A percentile compares a stretch with the other conserved stretches of the same genome.
Evolutionary conservation across 306 rosid genomes (phyloP).

Genomic region (Dryas drummondii): DNA sequence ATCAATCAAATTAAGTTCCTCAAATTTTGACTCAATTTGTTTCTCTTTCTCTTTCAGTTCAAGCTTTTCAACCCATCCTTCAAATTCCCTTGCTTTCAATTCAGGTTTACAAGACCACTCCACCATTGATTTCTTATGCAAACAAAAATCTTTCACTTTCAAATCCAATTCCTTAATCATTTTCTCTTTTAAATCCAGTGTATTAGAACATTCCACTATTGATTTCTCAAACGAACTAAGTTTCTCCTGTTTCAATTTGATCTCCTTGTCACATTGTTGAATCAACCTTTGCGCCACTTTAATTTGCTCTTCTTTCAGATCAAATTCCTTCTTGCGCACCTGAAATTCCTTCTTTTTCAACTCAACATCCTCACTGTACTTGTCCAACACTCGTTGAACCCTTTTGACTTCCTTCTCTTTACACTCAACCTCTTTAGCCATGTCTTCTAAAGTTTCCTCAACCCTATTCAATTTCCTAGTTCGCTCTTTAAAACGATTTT

Average conservation of each 20-base stretch:
- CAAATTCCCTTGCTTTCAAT: conserved; percentile 6
- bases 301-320: conserved; percentile 9
- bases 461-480: not conserved
- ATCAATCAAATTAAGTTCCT: conserved; percentile 11
- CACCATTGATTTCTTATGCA: not conserved
- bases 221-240: conserved; percentile 22
- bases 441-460: conserved; percentile 2
- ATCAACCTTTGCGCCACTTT: conserved; percentile 8
- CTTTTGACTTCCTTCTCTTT: not conserved
- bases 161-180: not conserved
- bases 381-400: not conserved
- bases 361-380: not conserved
- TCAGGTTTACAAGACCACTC: not conserved
- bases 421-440: conserved; percentile 8
- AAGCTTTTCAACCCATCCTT: not conserved
- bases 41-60: conserved; percentile 6
- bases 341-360: conserved; percentile 1
- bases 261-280: conserved; percentile 23
- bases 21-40: not conserved
- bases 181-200: not conserved
- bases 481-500: not conserved
- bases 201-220: conserved; percentile 21
- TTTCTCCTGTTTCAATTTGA: conserved; percentile 17
- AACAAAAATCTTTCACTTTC: not conserved
- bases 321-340: conserved; percentile 24